Percentiles rank a stretch among this genome's conserved stretches.
These are phyloP conservation scores for Cyberlindnera veronae DNA, from an alignment of 805 yeast genomes.

Conservation along the genomic window DNA sequence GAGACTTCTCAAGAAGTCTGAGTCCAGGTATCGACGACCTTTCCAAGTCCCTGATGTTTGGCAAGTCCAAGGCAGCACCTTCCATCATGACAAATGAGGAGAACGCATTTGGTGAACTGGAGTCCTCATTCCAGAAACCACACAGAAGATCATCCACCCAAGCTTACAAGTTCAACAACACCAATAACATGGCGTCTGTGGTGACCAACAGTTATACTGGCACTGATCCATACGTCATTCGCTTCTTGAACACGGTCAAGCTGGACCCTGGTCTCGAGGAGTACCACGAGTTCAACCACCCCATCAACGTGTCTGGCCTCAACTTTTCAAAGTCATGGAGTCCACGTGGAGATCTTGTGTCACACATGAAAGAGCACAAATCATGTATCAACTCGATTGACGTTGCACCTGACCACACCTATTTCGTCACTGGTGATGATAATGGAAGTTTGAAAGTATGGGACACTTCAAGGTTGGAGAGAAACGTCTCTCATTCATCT, in stretches of 20 bases:
- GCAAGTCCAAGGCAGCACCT: slow-evolving; percentile 36
- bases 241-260: slow-evolving; percentile 49
- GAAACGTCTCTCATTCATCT: slow-evolving; percentile 53
- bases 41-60: slow-evolving; percentile 33
- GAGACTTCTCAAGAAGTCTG: slow-evolving; percentile 10
- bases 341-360: slow-evolving; percentile 53
- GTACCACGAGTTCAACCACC: slow-evolving; percentile 64
- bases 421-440: slow-evolving; percentile 75
- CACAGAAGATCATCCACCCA: slow-evolving; percentile 13
- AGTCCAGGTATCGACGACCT: slow-evolving; percentile 16
- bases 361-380: slow-evolving; percentile 62
- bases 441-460: slow-evolving; percentile 72
- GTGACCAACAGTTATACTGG: slow-evolving; percentile 65
- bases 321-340: slow-evolving; percentile 27
- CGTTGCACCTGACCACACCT: slow-evolving; percentile 57
- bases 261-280: slow-evolving; percentile 57
- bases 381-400: slow-evolving; percentile 54
- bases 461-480: slow-evolving; percentile 67
- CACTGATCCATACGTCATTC: slow-evolving; percentile 55
- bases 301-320: slow-evolving; percentile 6
- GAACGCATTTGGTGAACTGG: slow-evolving; percentile 45
- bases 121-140: slow-evolving; percentile 21
- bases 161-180: slow-evolving; percentile 10
- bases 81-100: slow-evolving; percentile 37
- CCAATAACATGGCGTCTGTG: slow-evolving; percentile 22